Base-by-base conservation (phyloP, 305 asterid genomes). In the Withania somnifera region DNA sequence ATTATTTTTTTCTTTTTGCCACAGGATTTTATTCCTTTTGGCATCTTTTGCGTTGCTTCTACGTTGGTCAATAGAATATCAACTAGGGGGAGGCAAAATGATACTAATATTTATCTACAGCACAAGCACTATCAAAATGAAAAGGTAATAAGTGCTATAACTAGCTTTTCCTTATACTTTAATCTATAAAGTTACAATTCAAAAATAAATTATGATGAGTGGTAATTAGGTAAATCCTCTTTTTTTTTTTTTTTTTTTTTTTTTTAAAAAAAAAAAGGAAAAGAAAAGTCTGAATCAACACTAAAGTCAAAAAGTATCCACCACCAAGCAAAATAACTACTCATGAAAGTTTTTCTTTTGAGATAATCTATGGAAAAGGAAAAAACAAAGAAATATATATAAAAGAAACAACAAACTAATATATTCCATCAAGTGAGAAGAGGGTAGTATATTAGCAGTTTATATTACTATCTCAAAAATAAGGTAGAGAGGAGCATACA, bases 21-120 rank as follows among this genome's bases (percentile, higher is more conserved):
- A 24, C 56, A 50, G 60, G 50, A 26, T 26, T 50, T 50, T 71
- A 50, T 75, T 75, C 60, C 60, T 28, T 75, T 15, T 7, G 22
- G 79, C 79, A 75, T 75, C 61, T 73, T n/a, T 73, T 42, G 79
- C 79, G 79, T 75, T 75, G 79, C 79, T 75, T 75, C 45, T 75
- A 75, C 79, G 79, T 75, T 75, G 60, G 79, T 73, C 26, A 26
- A 26, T 75, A 47, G 79, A 75, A 75, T 50, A 50, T 75, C 28
- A 75, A 50, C 45, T 8, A 4, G 17, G 79, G 58, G 42, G n/a
- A n/a, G 42, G 61, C 76, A 47, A 73, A 51, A 73, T 50, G 79
- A 75, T 75, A 24, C 34, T 26, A 34, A 15, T 64, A 47, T 32
- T 63, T 30, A 63, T 63, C 45, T 15, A 71, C 24, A 47, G 79